Evolutionary conservation across 805 yeast species (phyloP), one percentile per base, ranked within the genome.

Genomic region (Wickerhamomyces bisporus): DNA sequence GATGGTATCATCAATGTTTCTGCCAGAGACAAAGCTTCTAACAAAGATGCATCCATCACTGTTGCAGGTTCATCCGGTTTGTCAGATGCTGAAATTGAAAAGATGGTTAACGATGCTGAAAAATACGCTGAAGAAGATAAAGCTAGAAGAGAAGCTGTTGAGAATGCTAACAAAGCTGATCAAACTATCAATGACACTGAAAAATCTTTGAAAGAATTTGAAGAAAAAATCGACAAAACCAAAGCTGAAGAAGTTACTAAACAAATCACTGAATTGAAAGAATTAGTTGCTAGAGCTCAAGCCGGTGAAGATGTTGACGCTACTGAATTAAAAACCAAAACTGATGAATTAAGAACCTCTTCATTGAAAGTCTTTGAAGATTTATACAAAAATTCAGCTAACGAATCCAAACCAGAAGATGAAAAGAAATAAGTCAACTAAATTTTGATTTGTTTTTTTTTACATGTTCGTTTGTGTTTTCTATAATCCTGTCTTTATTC

Each of bases 141-240:
- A 45, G 75, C 72, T 42, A 62, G 71, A 58, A 73, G 72, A 54
- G 75, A 70, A 53, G 71, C 78, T 42, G 74, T 77, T 59, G 94
- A 86, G 69, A 64, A 71, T 50, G 94, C 94, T 53, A 86, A 82
- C 81, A 84, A 81, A 60, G 86, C 87, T 52, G 89, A 82, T 65
- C 78, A 77, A 62, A 77, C 82, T 64, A 77, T 81, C 38, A 78
- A 84, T 56, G 96, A 87, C 66, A 86, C 94, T 39, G 95, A 86
- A 64, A 76, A 79, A 65, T 86, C 95, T n/a, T 63, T 87, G 45
- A 67, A 68, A 48, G 93, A 83, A 68, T 87, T 83, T 66, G 76
- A 66, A 47, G 87, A 80, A 48, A 78, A 70, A 62, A 58, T 75
- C 37, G 79, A 75, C 61, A 73, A 74, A 61, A 38, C 48, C 40